Conservation (phyloP, 2,329 filamentous ascomycete genomes). For the Neoscytalidium dimidiatum region DNA sequence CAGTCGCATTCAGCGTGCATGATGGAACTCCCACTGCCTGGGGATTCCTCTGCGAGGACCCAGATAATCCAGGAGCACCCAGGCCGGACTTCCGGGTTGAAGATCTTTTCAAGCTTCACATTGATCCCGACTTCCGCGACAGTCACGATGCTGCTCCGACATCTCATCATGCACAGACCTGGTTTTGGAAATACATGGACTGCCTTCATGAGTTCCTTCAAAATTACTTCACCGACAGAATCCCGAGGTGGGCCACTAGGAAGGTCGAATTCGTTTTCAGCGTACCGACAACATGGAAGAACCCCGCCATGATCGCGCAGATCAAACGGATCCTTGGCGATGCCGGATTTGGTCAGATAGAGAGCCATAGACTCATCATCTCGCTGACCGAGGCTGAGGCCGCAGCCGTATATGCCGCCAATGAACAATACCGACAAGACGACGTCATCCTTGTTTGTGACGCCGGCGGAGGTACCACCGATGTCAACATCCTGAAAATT, state of each 20-base stretch:
- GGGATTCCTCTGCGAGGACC: background rate
- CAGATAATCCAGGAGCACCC: background rate
- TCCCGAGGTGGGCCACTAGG: constrained; percentile 31
- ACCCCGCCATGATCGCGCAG: constrained; percentile 46
- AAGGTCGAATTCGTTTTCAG: constrained; percentile 52
- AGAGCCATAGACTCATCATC: constrained; percentile 37
- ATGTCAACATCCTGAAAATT: background rate
- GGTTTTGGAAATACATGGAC: constrained; percentile 35
- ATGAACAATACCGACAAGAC: constrained; percentile 22
- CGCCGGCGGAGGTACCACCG: constrained; percentile 46
- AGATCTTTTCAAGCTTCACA: background rate
- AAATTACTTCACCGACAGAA: constrained; percentile 26
- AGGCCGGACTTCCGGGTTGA: background rate
- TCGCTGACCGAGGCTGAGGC: constrained; percentile 51
- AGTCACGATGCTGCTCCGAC: background rate
- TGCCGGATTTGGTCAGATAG: constrained; percentile 46
- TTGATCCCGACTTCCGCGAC: background rate
- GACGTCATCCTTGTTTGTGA: constrained; percentile 48
- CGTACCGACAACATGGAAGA: constrained; percentile 55
- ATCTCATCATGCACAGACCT: background rate
- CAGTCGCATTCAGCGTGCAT: background rate
- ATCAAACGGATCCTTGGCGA: constrained; percentile 47
- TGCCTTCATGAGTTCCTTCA: constrained; percentile 50
- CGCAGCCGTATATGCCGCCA: constrained; percentile 44
- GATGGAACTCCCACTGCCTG: background rate